Percentiles rank a stretch among this genome's conserved stretches.
phyloP scores from a whole-genome alignment of 176 grass and related monocot genomes.

The Echinochloa phyllopogon region DNA sequence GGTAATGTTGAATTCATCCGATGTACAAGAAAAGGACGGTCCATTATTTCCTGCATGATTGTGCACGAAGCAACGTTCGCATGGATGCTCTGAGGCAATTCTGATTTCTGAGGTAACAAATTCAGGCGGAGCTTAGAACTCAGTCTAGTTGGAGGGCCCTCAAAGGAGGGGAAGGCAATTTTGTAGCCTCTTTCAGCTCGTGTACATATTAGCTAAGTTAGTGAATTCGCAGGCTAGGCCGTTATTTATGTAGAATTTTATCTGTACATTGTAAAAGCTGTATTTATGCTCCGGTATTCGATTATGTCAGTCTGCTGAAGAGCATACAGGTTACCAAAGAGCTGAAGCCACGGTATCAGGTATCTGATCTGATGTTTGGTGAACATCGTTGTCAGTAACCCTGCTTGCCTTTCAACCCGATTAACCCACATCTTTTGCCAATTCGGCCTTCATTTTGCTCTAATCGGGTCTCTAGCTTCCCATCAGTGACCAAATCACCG shows the following conservation, averaged over 20 bases:
- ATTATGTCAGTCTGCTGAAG: neutral
- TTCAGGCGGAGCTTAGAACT: conserved; percentile 11
- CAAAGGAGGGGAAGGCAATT: conserved; percentile 43
- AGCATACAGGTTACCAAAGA: neutral
- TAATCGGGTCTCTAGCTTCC: neutral
- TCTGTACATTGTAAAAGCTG: conserved; percentile 46
- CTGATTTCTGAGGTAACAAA: conserved; percentile 1
- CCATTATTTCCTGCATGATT: neutral
- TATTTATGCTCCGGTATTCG: conserved; percentile 14
- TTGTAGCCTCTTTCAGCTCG: conserved; percentile 48
- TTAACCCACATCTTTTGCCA: neutral
- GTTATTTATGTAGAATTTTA: conserved; percentile 40
- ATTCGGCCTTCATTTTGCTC: neutral
- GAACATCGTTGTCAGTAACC: neutral
- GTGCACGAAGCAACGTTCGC: neutral
- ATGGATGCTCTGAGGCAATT: conserved; percentile 34
- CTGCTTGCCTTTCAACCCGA: neutral
- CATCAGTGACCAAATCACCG: neutral
- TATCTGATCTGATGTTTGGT: neutral
- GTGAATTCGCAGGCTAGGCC: conserved; percentile 33
- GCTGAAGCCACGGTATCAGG: neutral
- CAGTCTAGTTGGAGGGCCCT: conserved; percentile 21
- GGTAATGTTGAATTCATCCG: conserved; percentile 3
- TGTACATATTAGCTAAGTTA: conserved; percentile 55
- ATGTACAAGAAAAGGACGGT: conserved; percentile 24